These are phyloP conservation scores for Eucalyptus albens DNA, from an alignment of 345 rosid genomes.

Conservation along the genomic window DNA sequence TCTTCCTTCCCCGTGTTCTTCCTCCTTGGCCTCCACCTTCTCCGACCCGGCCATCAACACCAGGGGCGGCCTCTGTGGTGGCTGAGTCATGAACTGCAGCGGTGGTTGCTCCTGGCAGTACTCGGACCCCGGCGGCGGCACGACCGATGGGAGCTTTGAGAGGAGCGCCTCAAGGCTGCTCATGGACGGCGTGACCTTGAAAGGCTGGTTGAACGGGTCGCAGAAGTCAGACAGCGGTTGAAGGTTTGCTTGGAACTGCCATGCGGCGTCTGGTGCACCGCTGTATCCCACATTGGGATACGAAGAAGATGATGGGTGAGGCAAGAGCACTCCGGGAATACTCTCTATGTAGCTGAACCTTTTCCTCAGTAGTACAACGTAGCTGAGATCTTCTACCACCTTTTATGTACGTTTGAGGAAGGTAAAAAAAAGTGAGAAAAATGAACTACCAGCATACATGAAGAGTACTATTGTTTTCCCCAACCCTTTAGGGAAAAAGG, in stretches of 20 bases:
- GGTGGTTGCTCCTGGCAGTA: neutral
- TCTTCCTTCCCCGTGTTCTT: neutral
- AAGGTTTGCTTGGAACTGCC: conserved; percentile 31
- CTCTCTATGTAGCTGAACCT: conserved; percentile 87
- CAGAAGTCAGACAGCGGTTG: conserved; percentile 22
- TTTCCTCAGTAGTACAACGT: conserved; percentile 65
- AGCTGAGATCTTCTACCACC: conserved; percentile 87
- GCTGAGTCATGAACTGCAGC: neutral
- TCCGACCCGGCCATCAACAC: neutral
- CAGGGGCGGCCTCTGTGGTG: neutral
- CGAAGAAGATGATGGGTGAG: conserved; percentile 82
- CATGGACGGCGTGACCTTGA: conserved; percentile 81
- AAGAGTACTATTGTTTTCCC: neutral
- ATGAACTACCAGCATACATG: neutral
- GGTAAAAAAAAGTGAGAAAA: neutral
- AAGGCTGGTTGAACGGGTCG: conserved; percentile 14
- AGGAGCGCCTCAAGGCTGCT: conserved; percentile 95
- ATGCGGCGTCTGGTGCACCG: conserved; percentile 23
- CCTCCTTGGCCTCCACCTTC: neutral
- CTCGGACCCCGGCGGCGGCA: conserved; percentile 22
- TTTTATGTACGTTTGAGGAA: neutral
- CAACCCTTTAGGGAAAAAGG: neutral
- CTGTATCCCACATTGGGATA: conserved; percentile 39
- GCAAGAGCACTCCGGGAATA: conserved; percentile 87
- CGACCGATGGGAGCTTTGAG: conserved; percentile 91